These are phyloP conservation scores for Penstemon newberryi DNA, from an alignment of 257 asterid genomes.

Conservation along the genomic window DNA sequence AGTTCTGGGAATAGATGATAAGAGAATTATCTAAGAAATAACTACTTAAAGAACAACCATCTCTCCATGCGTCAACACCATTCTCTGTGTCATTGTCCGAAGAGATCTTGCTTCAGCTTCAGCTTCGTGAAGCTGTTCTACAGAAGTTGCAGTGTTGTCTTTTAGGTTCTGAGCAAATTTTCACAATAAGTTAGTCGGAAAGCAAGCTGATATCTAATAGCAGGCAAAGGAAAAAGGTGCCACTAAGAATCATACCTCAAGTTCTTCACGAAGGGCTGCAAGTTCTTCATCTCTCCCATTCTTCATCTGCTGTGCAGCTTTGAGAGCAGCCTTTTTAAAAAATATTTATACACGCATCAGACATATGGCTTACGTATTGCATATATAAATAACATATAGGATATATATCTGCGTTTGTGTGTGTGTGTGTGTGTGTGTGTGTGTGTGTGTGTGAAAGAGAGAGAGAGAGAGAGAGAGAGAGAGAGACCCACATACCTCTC, in stretches of 20 bases:
- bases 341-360: slow-evolving; percentile 17
- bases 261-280: slow-evolving; percentile 68
- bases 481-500: slow-evolving; percentile 64
- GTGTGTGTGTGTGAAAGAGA: not conserved
- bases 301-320: slow-evolving; percentile 77
- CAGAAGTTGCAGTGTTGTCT: slow-evolving; percentile 60
- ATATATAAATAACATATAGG: slow-evolving; percentile 6
- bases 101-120: slow-evolving; percentile 95
- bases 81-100: slow-evolving; percentile 90
- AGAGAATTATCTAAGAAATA: slow-evolving; percentile 13
- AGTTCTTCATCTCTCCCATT: slow-evolving; percentile 84
- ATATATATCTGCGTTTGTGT: not conserved
- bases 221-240: slow-evolving; percentile 14
- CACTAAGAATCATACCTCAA: slow-evolving; percentile 48
- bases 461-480: not conserved
- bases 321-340: slow-evolving; percentile 79
- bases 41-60: slow-evolving; percentile 59
- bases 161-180: slow-evolving; percentile 63
- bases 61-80: slow-evolving; percentile 97
- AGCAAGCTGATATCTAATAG: slow-evolving; percentile 16
- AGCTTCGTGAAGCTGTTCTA: slow-evolving; percentile 85
- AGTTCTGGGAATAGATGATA: slow-evolving; percentile 25
- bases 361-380: slow-evolving; percentile 4
- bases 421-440: not conserved
- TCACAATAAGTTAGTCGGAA: slow-evolving; percentile 31